These are phyloP conservation scores for Zopfia rhizophila DNA, from an alignment of 2,329 filamentous ascomycete species.

Conservation along the genomic window DNA sequence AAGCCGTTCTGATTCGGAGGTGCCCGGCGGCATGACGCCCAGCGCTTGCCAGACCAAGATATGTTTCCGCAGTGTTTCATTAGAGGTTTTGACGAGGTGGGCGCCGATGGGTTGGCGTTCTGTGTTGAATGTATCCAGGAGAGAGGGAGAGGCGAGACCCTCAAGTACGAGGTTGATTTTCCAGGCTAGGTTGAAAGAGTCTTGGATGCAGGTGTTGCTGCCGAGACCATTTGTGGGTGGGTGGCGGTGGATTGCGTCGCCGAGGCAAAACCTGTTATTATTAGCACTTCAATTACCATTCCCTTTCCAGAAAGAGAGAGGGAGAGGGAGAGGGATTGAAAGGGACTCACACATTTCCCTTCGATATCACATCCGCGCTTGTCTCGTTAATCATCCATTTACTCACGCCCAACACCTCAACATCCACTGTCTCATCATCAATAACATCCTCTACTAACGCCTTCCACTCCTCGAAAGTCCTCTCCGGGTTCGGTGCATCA, in stretches of 20 bases:
- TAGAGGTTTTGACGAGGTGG: too few relatives aligned
- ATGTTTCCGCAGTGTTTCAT: slow-evolving; percentile 21
- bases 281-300: too few relatives aligned
- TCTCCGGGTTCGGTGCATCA: slow-evolving; percentile 3
- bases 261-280: too few relatives aligned
- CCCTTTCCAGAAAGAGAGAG: too few relatives aligned
- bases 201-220: slow-evolving; percentile 46
- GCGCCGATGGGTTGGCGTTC: slow-evolving; percentile 53
- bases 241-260: slow-evolving; percentile 36
- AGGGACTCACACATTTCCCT: slow-evolving; percentile 23
- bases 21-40: slow-evolving; percentile 15
- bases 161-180: slow-evolving; percentile 47
- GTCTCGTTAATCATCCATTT: slow-evolving; percentile 30
- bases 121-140: slow-evolving; percentile 42
- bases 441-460: slow-evolving; percentile 19
- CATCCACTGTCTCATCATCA: slow-evolving; percentile 17
- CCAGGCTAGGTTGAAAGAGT: slow-evolving; percentile 54
- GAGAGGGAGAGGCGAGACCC: slow-evolving; percentile 32
- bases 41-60: slow-evolving; percentile 16
- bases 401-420: slow-evolving; percentile 22
- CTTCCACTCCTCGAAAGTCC: slow-evolving; percentile 24
- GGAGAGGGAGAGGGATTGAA: too few relatives aligned
- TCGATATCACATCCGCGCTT: slow-evolving; percentile 22
- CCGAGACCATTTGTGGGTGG: slow-evolving; percentile 37
- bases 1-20: slow-evolving; percentile 13